Percentiles rank a stretch among this genome's conserved stretches.
Evolutionary conservation across 2,329 filamentous ascomycete species (phyloP).

Genomic region (Fusarium oxysporum): DNA sequence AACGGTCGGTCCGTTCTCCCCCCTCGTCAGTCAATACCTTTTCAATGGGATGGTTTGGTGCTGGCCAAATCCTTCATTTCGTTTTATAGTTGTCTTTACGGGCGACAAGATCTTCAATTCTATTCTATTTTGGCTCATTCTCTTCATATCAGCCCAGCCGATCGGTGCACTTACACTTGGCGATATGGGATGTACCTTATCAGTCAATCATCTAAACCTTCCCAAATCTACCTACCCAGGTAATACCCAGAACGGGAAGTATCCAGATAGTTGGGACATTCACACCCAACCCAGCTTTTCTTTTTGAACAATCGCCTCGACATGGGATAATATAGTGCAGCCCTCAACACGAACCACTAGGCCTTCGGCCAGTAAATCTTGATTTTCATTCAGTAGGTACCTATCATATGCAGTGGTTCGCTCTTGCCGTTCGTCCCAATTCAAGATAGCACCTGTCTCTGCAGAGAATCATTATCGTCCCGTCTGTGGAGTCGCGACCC

Average conservation of each 20-base stretch:
- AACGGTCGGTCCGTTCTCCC: conserved; percentile 37
- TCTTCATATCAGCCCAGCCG: conserved; percentile 2
- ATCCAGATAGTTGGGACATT: conserved; percentile 12
- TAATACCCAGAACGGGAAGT: conserved; percentile 11
- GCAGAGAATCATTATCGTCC: conserved; percentile 33
- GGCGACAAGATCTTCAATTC: conserved; percentile 12
- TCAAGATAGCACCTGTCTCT: conserved; percentile 3
- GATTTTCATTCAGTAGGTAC: not conserved
- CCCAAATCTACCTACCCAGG: not conserved
- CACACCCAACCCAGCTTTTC: not conserved
- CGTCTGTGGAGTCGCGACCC: conserved; percentile 21
- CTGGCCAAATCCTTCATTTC: conserved; percentile 2
- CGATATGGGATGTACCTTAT: conserved; percentile 9
- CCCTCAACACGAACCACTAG: not conserved
- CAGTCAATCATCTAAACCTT: not conserved
- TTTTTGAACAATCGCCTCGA: not conserved
- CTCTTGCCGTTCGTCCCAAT: not conserved
- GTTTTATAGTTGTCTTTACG: not conserved
- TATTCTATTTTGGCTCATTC: not conserved
- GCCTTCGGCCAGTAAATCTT: not conserved
- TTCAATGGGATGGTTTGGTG: not conserved
- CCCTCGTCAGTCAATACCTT: not conserved
- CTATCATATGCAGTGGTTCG: not conserved
- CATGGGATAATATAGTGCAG: not conserved
- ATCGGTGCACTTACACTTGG: not conserved